Evolutionary conservation across 2,329 filamentous ascomycete species (phyloP).

Genomic region (Colletotrichum lindemuthianum): DNA sequence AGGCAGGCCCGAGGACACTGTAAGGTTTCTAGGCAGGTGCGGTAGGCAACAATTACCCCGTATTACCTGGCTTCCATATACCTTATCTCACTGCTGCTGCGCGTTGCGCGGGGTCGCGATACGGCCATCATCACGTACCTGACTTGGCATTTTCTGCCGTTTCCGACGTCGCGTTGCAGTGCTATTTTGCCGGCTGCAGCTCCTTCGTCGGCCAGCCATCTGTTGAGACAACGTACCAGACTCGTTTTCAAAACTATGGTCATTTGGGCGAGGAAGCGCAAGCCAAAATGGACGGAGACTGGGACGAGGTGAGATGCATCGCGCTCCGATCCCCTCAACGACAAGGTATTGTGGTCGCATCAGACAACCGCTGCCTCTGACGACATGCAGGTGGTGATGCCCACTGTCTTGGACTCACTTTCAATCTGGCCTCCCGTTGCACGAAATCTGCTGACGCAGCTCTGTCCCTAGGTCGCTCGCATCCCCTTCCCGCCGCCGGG

Average conservation of each 20-base stretch:
- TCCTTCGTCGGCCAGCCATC: conserved; percentile 3
- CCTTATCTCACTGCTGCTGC: neutral
- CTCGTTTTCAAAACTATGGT: conserved; percentile 42
- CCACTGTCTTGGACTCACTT: too few species aligned
- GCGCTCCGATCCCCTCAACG: conserved; percentile 14
- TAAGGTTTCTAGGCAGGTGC: too few species aligned
- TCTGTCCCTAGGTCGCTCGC: conserved; percentile 74
- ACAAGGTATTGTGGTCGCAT: neutral
- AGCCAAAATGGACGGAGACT: conserved; percentile 71
- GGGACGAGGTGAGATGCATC: conserved; percentile 68
- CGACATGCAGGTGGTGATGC: too few species aligned
- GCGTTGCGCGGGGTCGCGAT: too few species aligned
- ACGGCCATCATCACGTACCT: too few species aligned
- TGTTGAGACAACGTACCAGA: too few species aligned
- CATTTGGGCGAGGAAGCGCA: conserved; percentile 49
- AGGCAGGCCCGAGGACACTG: neutral
- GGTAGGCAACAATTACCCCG: too few species aligned
- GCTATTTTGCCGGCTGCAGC: neutral
- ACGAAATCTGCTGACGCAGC: conserved; percentile 21
- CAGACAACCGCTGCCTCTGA: too few species aligned
- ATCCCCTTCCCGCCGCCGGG: conserved; percentile 83
- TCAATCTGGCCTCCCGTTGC: neutral
- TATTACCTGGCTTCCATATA: too few species aligned
- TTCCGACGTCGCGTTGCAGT: neutral
- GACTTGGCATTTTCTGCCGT: neutral